Base-by-base conservation (phyloP, 352 stramenopile genomes). In the Globisporangium okanoganense region DNA sequence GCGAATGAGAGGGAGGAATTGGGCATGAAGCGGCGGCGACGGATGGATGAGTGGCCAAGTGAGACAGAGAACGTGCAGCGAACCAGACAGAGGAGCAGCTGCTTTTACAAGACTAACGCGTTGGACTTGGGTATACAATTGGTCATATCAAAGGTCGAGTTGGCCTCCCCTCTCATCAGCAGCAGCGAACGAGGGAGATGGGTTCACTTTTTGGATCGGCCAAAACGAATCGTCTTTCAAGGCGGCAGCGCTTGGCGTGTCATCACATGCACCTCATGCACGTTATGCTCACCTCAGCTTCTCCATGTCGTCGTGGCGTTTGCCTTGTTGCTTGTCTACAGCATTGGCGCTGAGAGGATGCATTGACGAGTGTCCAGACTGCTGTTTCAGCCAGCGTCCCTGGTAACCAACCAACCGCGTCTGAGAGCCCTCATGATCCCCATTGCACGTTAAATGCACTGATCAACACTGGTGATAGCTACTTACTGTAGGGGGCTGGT, bases 51-150 rank as follows among this genome's bases (percentile, higher is more conserved):
- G 47, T 51, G 45, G 22, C 24, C 2, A 51, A 51, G 45, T 20
- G 13, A n/a, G 10, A 31, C 27, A 40, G 48, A 54, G 48, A 54
- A 54, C 27, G 48, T 54, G 48, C 48, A 27, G 48, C 48, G 48
- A 54, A 54, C 18, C 48, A 40, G 48, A 25, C 25, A n/a, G n/a
- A n/a, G n/a, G 47, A 2, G 51, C 51, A 57, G 35, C 31, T 57
- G 51, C 38, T 8, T 20, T 44, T 14, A 41, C 35, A 41, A 41
- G 31, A 6, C 12, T 18, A 3, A 41, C 35, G 35, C 5, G 35
- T 18, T 44, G 13, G 38, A 44, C 16, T 20, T 44, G 2, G 16
- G 14, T 16, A 44, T 44, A 44, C 38, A 44, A 44, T 4, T 5
- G 2, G 3, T 16, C 5, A 44, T 44, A 44, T 44, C 3, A 1